Conservation (phyloP, 352 stramenopile species). For the Pythium grandisporangium region DNA sequence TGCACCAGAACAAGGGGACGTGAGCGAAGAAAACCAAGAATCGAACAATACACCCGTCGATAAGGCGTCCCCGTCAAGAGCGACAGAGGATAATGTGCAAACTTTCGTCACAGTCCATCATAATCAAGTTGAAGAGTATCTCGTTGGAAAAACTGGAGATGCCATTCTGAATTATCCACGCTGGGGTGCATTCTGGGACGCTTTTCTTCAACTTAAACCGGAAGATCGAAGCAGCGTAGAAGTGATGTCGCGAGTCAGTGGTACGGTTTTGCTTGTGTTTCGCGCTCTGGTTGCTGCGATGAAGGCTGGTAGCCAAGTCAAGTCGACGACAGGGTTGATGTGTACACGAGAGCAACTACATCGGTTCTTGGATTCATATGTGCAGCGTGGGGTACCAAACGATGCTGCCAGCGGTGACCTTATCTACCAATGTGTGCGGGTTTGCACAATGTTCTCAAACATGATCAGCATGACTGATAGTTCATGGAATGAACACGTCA, state of each 20-base stretch:
- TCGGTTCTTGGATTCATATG: conserved; percentile 8
- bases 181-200: neutral
- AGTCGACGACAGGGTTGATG: conserved; percentile 3
- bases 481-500: conserved; percentile 2
- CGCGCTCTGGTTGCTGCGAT: conserved; percentile 2
- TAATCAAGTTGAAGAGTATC: too few species aligned
- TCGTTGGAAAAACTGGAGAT: too few species aligned
- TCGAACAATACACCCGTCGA: too few species aligned
- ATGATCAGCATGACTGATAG: conserved; percentile 31
- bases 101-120: too few species aligned
- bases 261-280: neutral
- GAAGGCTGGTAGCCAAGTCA: conserved; percentile 7
- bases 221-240: too few species aligned
- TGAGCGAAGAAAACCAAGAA: too few species aligned
- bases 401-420: conserved; percentile 13
- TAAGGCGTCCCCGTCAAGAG: too few species aligned
- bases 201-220: neutral
- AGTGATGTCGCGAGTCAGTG: neutral
- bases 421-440: conserved; percentile 45
- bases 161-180: too few species aligned
- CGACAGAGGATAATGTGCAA: too few species aligned
- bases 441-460: conserved; percentile 53
- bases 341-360: conserved; percentile 6
- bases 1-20: conserved; percentile 1
- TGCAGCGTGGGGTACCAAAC: neutral